Conservation (phyloP, 352 stramenopile genomes). For the Phytopythium montanum region DNA sequence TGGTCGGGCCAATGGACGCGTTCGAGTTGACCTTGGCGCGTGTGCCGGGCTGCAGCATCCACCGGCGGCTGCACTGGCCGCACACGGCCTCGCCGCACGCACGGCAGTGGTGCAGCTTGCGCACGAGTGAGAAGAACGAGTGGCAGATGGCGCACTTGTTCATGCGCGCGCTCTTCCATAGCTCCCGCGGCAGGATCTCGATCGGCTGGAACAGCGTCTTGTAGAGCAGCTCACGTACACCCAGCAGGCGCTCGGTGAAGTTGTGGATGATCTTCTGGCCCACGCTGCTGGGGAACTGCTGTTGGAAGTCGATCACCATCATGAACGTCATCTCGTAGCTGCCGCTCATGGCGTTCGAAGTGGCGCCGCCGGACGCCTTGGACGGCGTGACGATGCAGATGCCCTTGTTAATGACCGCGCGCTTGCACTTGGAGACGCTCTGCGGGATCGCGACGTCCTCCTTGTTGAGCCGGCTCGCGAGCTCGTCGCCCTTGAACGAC, state of each 20-base stretch:
- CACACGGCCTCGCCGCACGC: constrained; percentile 82
- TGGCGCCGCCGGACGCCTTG: constrained; percentile 14
- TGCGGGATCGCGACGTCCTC: constrained; percentile 62
- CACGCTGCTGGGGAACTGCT: constrained; percentile 62
- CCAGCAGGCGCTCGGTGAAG: constrained; percentile 73
- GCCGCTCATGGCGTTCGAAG: constrained; percentile 1
- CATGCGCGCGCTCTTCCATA: constrained; percentile 54
- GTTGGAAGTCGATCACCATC: constrained; percentile 85
- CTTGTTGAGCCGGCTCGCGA: constrained; percentile 58
- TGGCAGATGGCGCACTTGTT: constrained; percentile 72
- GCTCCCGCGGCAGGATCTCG: constrained; percentile 43
- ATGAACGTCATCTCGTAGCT: constrained; percentile 81
- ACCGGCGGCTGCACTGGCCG: constrained; percentile 78
- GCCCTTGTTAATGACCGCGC: constrained; percentile 79
- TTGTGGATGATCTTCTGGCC: constrained; percentile 70
- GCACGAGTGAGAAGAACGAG: constrained; percentile 67
- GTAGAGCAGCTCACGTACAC: constrained; percentile 79
- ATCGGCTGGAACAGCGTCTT: constrained; percentile 82
- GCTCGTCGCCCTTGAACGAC: constrained; percentile 79
- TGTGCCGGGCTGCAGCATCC: constrained; percentile 66
- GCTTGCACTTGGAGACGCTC: constrained; percentile 85
- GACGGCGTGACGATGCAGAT: constrained; percentile 59
- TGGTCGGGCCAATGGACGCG: neutral
- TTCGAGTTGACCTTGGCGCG: constrained; percentile 1
- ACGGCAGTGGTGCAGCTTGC: constrained; percentile 75